Evolutionary conservation across 2,329 filamentous ascomycete species (phyloP).

Genomic region (Huntiella decipiens): DNA sequence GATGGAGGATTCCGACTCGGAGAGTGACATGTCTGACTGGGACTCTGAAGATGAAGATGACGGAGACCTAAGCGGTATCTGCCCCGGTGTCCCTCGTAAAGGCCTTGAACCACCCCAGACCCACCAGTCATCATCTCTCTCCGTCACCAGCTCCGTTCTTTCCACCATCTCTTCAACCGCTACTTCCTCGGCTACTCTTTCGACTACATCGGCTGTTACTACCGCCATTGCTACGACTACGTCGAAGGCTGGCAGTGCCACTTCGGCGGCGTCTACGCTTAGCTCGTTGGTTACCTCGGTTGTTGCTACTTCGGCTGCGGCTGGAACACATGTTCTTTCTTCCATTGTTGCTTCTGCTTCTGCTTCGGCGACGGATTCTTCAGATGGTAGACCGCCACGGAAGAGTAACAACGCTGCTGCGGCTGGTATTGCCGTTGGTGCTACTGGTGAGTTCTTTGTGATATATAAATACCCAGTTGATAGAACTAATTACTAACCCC

Average conservation of each 20-base stretch:
- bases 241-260: not conserved
- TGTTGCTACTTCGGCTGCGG: not conserved
- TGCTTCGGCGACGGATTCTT: not conserved
- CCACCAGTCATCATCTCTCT: not conserved
- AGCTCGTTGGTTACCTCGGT: not conserved
- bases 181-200: not conserved
- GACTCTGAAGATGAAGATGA: slow-evolving; percentile 9
- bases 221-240: not conserved
- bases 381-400: not conserved
- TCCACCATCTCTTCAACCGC: not conserved
- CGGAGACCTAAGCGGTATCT: slow-evolving; percentile 1
- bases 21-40: slow-evolving; percentile 7
- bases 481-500: not conserved
- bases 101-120: not conserved
- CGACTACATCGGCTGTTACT: not conserved
- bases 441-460: slow-evolving; percentile 7
- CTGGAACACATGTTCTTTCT: not conserved
- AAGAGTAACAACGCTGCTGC: slow-evolving; percentile 2
- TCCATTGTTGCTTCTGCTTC: not conserved
- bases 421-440: slow-evolving; percentile 9
- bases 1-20: not conserved
- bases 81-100: not conserved
- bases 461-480: not conserved
- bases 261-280: not conserved
- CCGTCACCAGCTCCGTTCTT: not conserved